These are phyloP conservation scores for Populus pruinosa DNA, from an alignment of 345 rosid genomes.

Conservation along the genomic window DNA sequence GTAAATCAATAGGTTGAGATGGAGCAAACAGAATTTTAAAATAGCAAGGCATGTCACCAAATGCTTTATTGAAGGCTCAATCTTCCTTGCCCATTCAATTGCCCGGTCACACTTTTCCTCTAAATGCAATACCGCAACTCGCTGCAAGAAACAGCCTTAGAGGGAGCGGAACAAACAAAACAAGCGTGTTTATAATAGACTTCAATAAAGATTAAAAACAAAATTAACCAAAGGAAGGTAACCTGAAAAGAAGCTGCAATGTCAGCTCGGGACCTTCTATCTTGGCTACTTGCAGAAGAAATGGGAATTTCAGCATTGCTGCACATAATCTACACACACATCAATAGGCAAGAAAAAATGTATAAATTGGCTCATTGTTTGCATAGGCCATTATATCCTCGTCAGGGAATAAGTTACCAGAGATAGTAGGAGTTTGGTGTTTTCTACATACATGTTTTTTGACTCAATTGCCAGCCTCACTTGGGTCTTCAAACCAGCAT, in stretches of 20 bases:
- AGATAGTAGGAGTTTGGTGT: neutral
- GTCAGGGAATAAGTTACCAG: conserved; percentile 11
- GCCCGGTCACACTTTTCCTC: conserved; percentile 95
- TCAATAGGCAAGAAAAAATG: conserved; percentile 8
- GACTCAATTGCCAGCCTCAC: conserved; percentile 86
- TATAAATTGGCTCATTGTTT: neutral
- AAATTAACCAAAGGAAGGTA: neutral
- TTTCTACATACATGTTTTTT: conserved; percentile 58
- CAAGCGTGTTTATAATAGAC: neutral
- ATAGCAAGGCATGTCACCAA: conserved; percentile 46
- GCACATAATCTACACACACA: conserved; percentile 16
- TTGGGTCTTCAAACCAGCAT: conserved; percentile 97
- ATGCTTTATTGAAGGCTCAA: conserved; percentile 75
- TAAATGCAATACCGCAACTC: conserved; percentile 88
- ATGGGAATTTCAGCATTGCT: conserved; percentile 66
- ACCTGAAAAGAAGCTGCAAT: conserved; percentile 98
- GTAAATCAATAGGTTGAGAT: neutral
- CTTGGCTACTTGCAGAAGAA: conserved; percentile 62
- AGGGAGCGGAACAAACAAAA: neutral
- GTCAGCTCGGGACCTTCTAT: conserved; percentile 79
- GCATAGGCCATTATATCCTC: neutral
- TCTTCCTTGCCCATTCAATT: conserved; percentile 80
- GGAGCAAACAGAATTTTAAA: neutral
- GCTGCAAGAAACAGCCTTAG: conserved; percentile 39
- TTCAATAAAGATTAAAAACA: neutral